Evolutionary conservation across 1,284 basidiomycete genomes (phyloP), one percentile per base, ranked within the genome.

Genomic region (Neotropicomus parvogracilis): DNA sequence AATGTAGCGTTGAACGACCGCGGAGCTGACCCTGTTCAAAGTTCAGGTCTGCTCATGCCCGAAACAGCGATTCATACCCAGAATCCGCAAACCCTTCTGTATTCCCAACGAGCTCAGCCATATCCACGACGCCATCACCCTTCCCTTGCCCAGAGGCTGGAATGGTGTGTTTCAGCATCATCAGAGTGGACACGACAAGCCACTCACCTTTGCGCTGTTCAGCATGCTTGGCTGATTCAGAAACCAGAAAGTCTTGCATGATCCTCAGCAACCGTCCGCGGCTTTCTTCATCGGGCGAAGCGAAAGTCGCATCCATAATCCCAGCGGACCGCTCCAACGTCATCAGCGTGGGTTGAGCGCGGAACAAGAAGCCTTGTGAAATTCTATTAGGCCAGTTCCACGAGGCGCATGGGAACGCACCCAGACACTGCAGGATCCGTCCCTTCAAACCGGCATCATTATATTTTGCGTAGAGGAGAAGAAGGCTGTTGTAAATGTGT

Each of bases 81-180:
- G 95, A 97, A 60, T 99, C 95, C 0, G 93, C 92, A 65, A 97
- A 94, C 0, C 86, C 89, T 57, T 92, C 88, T 0, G 92, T 92
- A 59, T 95, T 95, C 2, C 97, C 97, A 8, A 97, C 89, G 3
- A 99, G 74, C 59, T 97, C 90, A 2, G 88, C 85, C 82, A 97
- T 91, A 59, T 93, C 85, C 33, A 91, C 81, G 21, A 63, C 68
- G 1, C 70, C 49, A 54, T 81, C 80, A 37, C 62, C 53, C 57
- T 79, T 79, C 10, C 63, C 63, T 51, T 77, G 75, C 5, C 60
- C 59, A 24, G 53, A 28, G 56, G 57, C 56, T 76, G 66, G 20
- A 19, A 24, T 11, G 34, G 38, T 5, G 19, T 12, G 19, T 4
- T 11, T 62, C 14, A 53, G 24, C 17, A 38, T 6, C 20, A 17